A percentile compares a stretch with the other conserved stretches of the same genome.
Evolutionary conservation across 179 eudicot species (phyloP).

Genomic region (Amaranthus tricolor): DNA sequence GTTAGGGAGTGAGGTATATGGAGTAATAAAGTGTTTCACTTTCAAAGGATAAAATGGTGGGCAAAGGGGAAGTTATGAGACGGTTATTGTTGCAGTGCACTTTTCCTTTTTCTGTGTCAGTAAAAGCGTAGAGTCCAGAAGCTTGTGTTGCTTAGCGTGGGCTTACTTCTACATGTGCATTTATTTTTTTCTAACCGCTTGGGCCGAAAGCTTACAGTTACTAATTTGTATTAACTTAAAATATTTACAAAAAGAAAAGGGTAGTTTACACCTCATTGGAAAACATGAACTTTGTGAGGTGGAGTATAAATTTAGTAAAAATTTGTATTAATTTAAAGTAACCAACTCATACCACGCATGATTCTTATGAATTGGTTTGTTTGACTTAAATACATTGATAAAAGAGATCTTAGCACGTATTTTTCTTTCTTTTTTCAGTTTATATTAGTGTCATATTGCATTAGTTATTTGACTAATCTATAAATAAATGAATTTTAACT

Average conservation of each 20-base stretch:
- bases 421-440: background rate
- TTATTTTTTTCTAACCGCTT: constrained; percentile 23
- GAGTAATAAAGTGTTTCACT: background rate
- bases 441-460: background rate
- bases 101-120: constrained; percentile 23
- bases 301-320: too few species aligned
- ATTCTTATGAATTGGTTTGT: background rate
- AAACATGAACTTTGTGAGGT: constrained; percentile 14
- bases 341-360: constrained; percentile 6
- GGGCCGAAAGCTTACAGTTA: background rate
- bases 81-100: constrained; percentile 25
- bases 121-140: background rate
- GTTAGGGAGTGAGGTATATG: too few species aligned
- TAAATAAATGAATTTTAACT: too few species aligned
- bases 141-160: constrained; percentile 20
- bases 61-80: constrained; percentile 19
- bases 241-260: background rate
- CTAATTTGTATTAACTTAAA: too few species aligned
- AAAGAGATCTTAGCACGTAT: background rate
- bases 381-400: background rate
- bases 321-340: background rate
- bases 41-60: constrained; percentile 17
- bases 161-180: background rate
- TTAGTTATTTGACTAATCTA: constrained; percentile 1
- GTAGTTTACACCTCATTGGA: background rate